These are phyloP conservation scores for Fusarium illudens DNA, from an alignment of 2,329 filamentous ascomycete species.

Conservation along the genomic window DNA sequence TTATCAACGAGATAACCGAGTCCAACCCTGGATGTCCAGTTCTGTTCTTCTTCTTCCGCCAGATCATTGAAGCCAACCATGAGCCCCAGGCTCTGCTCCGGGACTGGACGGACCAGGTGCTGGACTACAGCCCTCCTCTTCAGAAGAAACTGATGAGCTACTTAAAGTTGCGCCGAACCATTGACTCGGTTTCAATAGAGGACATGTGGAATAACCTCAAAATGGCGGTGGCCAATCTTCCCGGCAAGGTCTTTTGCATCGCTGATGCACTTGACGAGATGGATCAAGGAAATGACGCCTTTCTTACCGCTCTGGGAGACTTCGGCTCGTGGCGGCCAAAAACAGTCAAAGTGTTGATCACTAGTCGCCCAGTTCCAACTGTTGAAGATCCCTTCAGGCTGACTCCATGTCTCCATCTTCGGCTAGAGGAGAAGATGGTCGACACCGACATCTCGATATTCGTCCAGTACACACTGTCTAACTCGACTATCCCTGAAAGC, in stretches of 20 bases:
- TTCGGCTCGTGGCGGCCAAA: conserved; percentile 45
- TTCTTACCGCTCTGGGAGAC: conserved; percentile 45
- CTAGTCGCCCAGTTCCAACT: conserved; percentile 50
- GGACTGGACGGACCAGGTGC: conserved; percentile 48
- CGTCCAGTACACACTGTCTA: conserved; percentile 38
- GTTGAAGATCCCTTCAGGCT: conserved; percentile 45
- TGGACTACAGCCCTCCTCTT: conserved; percentile 44
- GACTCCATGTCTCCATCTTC: conserved; percentile 42
- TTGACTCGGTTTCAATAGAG: conserved; percentile 9
- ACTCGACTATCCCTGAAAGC: conserved; percentile 21
- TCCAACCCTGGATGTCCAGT: conserved; percentile 34
- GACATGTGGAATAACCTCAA: conserved; percentile 46
- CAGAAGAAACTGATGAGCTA: conserved; percentile 36
- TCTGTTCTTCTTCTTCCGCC: conserved; percentile 52
- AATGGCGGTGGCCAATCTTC: conserved; percentile 33
- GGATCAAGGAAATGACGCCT: conserved; percentile 46
- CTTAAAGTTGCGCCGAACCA: not conserved
- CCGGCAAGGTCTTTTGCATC: conserved; percentile 48
- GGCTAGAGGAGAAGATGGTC: conserved; percentile 48
- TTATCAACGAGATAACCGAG: conserved; percentile 27
- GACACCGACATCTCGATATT: conserved; percentile 52
- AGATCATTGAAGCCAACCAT: conserved; percentile 50
- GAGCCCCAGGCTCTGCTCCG: conserved; percentile 42
- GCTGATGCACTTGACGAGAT: conserved; percentile 59
- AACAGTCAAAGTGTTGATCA: conserved; percentile 53